Base-by-base conservation (phyloP, 805 yeast genomes). In the Pichia scutulata region DNA sequence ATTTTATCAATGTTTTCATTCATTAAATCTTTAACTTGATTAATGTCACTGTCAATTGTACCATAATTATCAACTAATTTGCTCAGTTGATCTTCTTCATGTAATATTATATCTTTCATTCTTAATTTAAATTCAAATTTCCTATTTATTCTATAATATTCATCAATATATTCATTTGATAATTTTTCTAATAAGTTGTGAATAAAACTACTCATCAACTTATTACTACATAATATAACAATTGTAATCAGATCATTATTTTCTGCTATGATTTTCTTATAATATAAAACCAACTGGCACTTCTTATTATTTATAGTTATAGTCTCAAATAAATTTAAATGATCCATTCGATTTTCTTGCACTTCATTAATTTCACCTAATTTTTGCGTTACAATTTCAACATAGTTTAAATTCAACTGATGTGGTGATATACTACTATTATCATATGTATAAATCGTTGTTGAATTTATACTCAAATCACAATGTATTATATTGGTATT, bases 1-100 rank as follows among this genome's bases (percentile, higher is more conserved):
- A 89, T 75, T 61, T 80, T 74, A 58, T 82, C 88, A 48, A 85
- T 81, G 59, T 85, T 86, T 53, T 82, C 86, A 52, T 81, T 75
- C 89, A 85, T 83, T 54, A 85, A 65, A 47, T 76, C 76, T 55
- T 83, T 71, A 23, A 85, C 86, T 60, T 82, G 82, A 49, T 78
- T 79, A 21, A 84, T 74, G 52, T 85, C 89, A 51, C 70, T 75
- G 44, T 70, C 71, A 44, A 51, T 72, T 24, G 64, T 50, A 39
- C 62, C 69, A 51, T 60, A 68, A 8, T 55, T 55, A 56, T 52
- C 68, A 54, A 63, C 70, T 52, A 70, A 62, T 7, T 74, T 71
- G 48, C 63, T 69, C 52, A 73, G 69, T 51, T 74, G 74, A 60
- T 65, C 54, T 57, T 80, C 84, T 56, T 80, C 82, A 45, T 68